Conservation (phyloP, 768 basidiomycete genomes). For the Podaxis rugospora region DNA sequence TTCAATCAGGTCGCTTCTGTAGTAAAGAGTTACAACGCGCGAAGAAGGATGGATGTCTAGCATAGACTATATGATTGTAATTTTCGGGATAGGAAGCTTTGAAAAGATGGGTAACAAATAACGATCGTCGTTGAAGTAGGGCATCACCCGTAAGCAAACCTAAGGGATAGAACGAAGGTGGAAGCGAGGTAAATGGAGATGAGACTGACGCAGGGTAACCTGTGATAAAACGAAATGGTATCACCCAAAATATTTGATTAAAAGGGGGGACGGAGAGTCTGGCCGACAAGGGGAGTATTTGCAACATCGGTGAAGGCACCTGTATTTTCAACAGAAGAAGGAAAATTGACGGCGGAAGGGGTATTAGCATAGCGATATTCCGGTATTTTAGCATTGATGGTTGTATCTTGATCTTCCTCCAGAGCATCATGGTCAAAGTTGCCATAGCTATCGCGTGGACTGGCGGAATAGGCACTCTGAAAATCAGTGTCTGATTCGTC, state of each 20-base stretch:
- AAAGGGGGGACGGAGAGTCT: not conserved
- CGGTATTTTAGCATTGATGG: not conserved
- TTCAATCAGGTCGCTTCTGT: slow-evolving; percentile 72
- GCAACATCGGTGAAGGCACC: not conserved
- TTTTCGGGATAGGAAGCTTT: slow-evolving; percentile 7
- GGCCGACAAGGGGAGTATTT: not conserved
- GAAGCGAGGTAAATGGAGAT: slow-evolving; percentile 13
- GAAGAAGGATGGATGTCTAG: slow-evolving; percentile 61
- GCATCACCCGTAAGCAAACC: slow-evolving; percentile 13
- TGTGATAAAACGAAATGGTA: not conserved
- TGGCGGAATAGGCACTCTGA: slow-evolving; percentile 80
- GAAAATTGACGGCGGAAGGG: not conserved
- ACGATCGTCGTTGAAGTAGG: slow-evolving; percentile 10
- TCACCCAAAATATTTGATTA: slow-evolving; percentile 14
- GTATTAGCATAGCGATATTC: not conserved
- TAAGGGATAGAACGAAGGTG: slow-evolving; percentile 4
- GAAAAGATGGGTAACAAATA: slow-evolving; percentile 10
- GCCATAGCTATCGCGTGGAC: slow-evolving; percentile 64
- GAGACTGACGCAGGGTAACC: slow-evolving; percentile 1
- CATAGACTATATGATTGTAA: not conserved
- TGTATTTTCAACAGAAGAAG: not conserved
- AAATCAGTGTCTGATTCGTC: slow-evolving; percentile 85
- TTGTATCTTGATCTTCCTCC: slow-evolving; percentile 2
- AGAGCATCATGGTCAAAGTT: slow-evolving; percentile 32
- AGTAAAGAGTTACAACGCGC: slow-evolving; percentile 73